phyloP scores from a whole-genome alignment of 139 green algal species.

The Trebouxia sp. region DNA sequence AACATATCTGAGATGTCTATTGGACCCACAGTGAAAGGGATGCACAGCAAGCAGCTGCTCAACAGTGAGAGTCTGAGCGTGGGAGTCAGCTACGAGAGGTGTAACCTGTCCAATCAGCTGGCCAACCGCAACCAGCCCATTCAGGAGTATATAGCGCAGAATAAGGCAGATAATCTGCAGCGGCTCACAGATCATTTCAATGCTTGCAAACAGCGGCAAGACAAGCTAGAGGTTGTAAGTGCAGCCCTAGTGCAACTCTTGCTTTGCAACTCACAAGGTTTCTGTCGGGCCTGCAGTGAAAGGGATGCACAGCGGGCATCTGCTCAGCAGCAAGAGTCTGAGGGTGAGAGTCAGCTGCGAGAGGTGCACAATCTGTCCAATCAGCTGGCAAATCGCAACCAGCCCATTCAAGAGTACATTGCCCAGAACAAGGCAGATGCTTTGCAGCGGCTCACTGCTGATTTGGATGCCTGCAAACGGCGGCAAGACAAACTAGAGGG shows the following conservation, averaged over 20 bases:
- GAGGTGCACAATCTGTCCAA: slow-evolving; percentile 41
- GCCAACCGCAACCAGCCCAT: slow-evolving; percentile 38
- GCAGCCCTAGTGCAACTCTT: too few species aligned
- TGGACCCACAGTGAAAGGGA: slow-evolving; percentile 40
- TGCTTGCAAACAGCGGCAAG: slow-evolving; percentile 11
- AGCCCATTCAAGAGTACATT: slow-evolving; percentile 41
- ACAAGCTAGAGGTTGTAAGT: slow-evolving; percentile 32
- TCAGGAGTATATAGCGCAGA: slow-evolving; percentile 35
- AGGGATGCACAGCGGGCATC: slow-evolving; percentile 35
- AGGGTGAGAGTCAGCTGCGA: slow-evolving; percentile 40
- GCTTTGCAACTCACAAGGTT: neutral
- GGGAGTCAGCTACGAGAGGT: slow-evolving; percentile 44
- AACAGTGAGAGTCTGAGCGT: slow-evolving; percentile 29
- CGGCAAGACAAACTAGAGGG: slow-evolving; percentile 26
- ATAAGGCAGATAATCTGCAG: slow-evolving; percentile 37
- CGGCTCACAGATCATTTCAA: neutral
- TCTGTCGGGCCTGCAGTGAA: slow-evolving; percentile 29
- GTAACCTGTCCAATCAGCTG: slow-evolving; percentile 38
- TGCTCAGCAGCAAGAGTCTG: slow-evolving; percentile 25
- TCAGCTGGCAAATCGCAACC: slow-evolving; percentile 42
- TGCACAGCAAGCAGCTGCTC: slow-evolving; percentile 12
- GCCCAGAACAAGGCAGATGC: slow-evolving; percentile 32
- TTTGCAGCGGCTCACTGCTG: slow-evolving; percentile 22
- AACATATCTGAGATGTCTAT: too few species aligned
- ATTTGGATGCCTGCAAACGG: neutral